Evolutionary conservation across 768 basidiomycete species (phyloP).

Genomic region (Xerocomellus intermedius): DNA sequence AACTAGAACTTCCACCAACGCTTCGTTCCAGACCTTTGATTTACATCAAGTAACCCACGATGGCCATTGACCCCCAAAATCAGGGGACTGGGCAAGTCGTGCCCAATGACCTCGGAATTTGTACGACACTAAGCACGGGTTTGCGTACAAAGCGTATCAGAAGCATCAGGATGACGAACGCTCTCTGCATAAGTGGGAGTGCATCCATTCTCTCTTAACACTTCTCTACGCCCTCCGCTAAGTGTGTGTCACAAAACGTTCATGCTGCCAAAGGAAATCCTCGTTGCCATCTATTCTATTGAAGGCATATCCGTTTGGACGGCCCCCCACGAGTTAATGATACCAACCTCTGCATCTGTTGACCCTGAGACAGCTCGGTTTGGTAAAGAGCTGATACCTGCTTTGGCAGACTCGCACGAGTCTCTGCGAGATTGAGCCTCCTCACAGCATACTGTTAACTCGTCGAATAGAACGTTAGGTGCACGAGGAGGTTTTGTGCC

Average conservation of each 20-base stretch:
- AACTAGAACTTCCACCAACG: constrained; percentile 1
- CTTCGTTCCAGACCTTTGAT: constrained; percentile 17
- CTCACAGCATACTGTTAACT: neutral
- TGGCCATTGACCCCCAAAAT: constrained; percentile 19
- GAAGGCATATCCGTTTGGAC: constrained; percentile 7
- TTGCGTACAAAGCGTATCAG: constrained; percentile 19
- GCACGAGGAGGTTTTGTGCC: neutral
- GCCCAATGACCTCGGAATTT: constrained; percentile 11
- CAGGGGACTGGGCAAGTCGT: constrained; percentile 9
- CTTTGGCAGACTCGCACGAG: neutral
- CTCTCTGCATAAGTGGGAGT: constrained; percentile 15
- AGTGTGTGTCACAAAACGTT: constrained; percentile 8
- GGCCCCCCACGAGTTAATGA: constrained; percentile 7
- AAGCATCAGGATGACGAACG: constrained; percentile 20
- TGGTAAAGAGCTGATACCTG: neutral
- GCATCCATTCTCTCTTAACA: constrained; percentile 27
- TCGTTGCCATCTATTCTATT: constrained; percentile 4
- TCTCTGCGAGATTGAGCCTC: neutral
- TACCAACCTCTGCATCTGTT: neutral
- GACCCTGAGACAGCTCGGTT: constrained; percentile 2
- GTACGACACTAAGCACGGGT: constrained; percentile 1
- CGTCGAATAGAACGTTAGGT: neutral
- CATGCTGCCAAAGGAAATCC: constrained; percentile 8
- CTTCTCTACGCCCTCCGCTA: constrained; percentile 28
- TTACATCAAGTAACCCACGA: constrained; percentile 16